Percentiles rank a stretch among this genome's conserved stretches.
These are phyloP conservation scores for Dimargaris verticillata DNA, from an alignment of 192 early-diverging fungal genomes.

Conservation along the genomic window DNA sequence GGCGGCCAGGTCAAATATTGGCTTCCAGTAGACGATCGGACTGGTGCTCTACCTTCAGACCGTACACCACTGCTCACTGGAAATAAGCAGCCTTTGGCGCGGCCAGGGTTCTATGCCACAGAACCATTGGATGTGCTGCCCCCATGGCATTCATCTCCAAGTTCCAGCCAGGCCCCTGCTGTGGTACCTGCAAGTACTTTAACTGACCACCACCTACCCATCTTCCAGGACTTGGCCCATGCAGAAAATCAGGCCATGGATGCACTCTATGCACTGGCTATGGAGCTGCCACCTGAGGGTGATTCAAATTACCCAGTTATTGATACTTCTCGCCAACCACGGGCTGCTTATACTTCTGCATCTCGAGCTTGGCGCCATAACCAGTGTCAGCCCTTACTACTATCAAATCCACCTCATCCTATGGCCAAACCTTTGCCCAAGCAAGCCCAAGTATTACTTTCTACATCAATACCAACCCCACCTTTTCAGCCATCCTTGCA, in stretches of 20 bases:
- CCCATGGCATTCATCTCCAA: neutral
- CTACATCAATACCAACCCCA: too few species aligned
- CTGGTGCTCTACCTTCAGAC: conserved; percentile 14
- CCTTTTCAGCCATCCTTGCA: too few species aligned
- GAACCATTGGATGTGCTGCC: neutral
- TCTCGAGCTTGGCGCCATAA: too few species aligned
- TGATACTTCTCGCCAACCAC: conserved; percentile 5
- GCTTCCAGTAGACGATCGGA: conserved; percentile 29
- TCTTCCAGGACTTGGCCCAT: neutral
- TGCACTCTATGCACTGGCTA: neutral
- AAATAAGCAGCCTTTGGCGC: neutral
- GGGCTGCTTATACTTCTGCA: neutral
- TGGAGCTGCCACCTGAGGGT: conserved; percentile 14
- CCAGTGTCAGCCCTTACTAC: too few species aligned
- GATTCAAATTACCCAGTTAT: conserved; percentile 19
- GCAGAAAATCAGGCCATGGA: neutral
- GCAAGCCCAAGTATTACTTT: too few species aligned
- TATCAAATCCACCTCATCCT: too few species aligned
- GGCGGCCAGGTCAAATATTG: conserved; percentile 35
- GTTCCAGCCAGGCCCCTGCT: neutral
- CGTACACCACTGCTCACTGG: neutral
- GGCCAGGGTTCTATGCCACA: neutral
- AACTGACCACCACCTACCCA: neutral
- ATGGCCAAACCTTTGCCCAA: too few species aligned
- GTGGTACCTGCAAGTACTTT: neutral